A percentile compares a stretch with the other conserved stretches of the same genome.
Evolutionary conservation across 1,284 basidiomycete genomes (phyloP).

Genomic region (Irpex sp.): DNA sequence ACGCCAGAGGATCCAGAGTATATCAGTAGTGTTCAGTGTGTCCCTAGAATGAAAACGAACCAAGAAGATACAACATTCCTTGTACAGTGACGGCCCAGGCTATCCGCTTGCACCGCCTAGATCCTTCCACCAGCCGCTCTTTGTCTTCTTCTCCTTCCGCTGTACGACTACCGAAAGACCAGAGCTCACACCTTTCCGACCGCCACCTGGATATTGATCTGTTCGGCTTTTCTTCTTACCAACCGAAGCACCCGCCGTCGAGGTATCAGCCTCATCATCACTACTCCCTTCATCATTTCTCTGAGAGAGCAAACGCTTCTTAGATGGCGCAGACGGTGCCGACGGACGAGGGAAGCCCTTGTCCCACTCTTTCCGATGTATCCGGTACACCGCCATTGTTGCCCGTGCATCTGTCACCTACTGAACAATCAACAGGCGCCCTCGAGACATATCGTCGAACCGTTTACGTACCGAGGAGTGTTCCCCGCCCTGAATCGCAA

Average conservation of each 20-base stretch:
- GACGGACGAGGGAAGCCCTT: conserved; percentile 30
- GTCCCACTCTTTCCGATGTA: conserved; percentile 90
- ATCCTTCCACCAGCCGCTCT: conserved; percentile 47
- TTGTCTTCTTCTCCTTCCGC: conserved; percentile 21
- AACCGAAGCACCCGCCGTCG: conserved; percentile 15
- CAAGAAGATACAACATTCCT: neutral
- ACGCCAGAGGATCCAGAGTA: neutral
- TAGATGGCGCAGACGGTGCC: neutral
- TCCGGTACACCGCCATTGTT: conserved; percentile 91
- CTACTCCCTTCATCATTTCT: conserved; percentile 9
- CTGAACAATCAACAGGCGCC: neutral
- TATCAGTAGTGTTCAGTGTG: neutral
- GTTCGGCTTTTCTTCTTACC: neutral
- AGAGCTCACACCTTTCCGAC: conserved; percentile 66
- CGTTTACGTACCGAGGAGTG: conserved; percentile 72
- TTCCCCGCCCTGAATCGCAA: conserved; percentile 85
- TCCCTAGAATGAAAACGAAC: neutral
- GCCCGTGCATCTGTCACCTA: conserved; percentile 73
- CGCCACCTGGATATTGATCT: conserved; percentile 44
- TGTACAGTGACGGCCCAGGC: neutral
- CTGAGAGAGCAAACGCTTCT: conserved; percentile 23
- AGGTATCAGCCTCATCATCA: conserved; percentile 3
- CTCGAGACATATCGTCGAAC: neutral
- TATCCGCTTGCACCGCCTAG: conserved; percentile 20
- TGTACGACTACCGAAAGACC: conserved; percentile 64